A percentile compares a stretch with the other conserved stretches of the same genome.
Evolutionary conservation across 352 stramenopile genomes (phyloP).

Genomic region (Phytophthora palmivora): DNA sequence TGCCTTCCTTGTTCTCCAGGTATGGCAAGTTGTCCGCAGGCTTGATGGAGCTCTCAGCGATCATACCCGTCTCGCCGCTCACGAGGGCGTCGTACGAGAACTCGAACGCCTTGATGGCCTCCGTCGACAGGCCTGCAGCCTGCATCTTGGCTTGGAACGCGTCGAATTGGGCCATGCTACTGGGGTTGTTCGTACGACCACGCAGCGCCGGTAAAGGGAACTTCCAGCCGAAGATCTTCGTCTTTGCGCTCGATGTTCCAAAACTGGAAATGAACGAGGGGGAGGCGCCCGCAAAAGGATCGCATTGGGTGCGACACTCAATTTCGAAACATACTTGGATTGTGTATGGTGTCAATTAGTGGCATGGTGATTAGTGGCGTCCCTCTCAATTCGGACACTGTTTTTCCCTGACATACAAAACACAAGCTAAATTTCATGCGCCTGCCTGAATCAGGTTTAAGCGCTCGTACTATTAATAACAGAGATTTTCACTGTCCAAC

Average conservation of each 20-base stretch:
- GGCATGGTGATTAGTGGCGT: slow-evolving; percentile 7
- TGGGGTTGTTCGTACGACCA: slow-evolving; percentile 36
- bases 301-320: slow-evolving; percentile 7
- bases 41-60: slow-evolving; percentile 94
- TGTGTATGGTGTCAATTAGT: slow-evolving; percentile 18
- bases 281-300: slow-evolving; percentile 18
- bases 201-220: slow-evolving; percentile 37
- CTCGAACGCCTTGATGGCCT: slow-evolving; percentile 98
- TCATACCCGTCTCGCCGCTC: slow-evolving; percentile 96
- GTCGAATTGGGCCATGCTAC: slow-evolving; percentile 69
- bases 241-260: slow-evolving; percentile 46
- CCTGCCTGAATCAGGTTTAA: slow-evolving; percentile 24
- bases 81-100: slow-evolving; percentile 97
- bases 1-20: slow-evolving; percentile 77
- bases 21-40: slow-evolving; percentile 83
- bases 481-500: too few relatives aligned
- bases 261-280: slow-evolving; percentile 38
- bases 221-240: slow-evolving; percentile 50
- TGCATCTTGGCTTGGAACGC: slow-evolving; percentile 97
- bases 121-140: slow-evolving; percentile 93
- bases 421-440: slow-evolving; percentile 12
- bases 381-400: neutral
- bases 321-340: slow-evolving; percentile 20
- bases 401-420: slow-evolving; percentile 9
- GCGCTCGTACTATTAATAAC: neutral